Evolutionary conservation across 768 basidiomycete genomes (phyloP).

Genomic region (Mrakia blollopis): DNA sequence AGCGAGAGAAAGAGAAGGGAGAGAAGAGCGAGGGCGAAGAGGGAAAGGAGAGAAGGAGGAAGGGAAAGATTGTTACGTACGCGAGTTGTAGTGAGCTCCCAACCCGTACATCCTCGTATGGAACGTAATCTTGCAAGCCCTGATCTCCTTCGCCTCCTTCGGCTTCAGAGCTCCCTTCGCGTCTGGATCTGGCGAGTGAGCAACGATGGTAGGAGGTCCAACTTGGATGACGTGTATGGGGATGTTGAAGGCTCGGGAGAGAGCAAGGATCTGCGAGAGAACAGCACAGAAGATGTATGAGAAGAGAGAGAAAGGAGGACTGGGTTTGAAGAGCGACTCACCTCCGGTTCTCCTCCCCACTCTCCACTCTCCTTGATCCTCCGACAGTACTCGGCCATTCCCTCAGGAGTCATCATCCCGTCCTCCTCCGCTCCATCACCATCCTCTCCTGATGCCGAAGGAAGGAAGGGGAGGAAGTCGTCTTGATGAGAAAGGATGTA

Average conservation of each 20-base stretch:
- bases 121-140: conserved; percentile 41
- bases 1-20: background rate
- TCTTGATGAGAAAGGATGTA: conserved; percentile 78
- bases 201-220: conserved; percentile 72
- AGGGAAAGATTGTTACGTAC: background rate
- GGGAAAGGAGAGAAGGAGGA: background rate
- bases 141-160: conserved; percentile 48
- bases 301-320: no score
- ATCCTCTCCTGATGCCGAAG: conserved; percentile 67
- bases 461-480: conserved; percentile 90
- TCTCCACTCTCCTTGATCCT: conserved; percentile 74
- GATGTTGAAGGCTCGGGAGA: conserved; percentile 70
- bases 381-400: conserved; percentile 68
- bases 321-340: conserved; percentile 34
- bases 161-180: conserved; percentile 39
- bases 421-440: conserved; percentile 57
- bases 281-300: background rate
- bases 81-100: conserved; percentile 58
- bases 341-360: conserved; percentile 97
- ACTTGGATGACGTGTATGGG: conserved; percentile 89
- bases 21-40: background rate
- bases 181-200: conserved; percentile 49
- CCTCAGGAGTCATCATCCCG: conserved; percentile 62
- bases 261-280: conserved; percentile 61
- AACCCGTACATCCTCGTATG: conserved; percentile 73